Evolutionary conservation across 1,284 basidiomycete genomes (phyloP).

Genomic region (Sphaerobolus stellatus): DNA sequence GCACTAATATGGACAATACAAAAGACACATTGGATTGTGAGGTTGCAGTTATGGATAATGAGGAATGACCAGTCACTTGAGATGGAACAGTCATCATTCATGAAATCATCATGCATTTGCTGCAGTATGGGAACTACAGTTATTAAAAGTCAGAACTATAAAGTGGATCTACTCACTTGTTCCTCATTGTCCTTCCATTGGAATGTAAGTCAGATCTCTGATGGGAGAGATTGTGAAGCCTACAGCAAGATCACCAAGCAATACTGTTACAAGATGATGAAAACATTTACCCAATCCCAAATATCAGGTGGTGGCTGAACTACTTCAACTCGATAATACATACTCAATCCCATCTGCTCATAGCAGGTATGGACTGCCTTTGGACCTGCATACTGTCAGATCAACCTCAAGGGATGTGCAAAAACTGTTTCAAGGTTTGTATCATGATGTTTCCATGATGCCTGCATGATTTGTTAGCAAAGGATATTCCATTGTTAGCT

Average conservation of each 20-base stretch:
- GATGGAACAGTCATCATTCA: slow-evolving; percentile 4
- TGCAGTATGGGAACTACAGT: too few relatives aligned
- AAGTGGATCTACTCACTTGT: background rate
- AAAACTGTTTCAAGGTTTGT: slow-evolving; percentile 5
- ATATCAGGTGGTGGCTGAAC: too few relatives aligned
- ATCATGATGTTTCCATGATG: background rate
- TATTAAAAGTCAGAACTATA: background rate
- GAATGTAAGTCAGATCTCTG: background rate
- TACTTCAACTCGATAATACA: slow-evolving; percentile 5
- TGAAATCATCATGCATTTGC: background rate
- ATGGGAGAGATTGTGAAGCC: background rate
- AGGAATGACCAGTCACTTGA: slow-evolving; percentile 2
- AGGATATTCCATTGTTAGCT: background rate
- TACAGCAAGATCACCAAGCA: too few relatives aligned
- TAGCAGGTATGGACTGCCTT: background rate
- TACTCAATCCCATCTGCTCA: background rate
- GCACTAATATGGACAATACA: background rate
- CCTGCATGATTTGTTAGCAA: background rate
- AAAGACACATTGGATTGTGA: background rate
- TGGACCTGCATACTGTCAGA: slow-evolving; percentile 2
- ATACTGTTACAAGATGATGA: too few relatives aligned
- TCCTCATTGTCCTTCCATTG: background rate
- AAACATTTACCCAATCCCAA: background rate
- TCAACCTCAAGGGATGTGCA: background rate
- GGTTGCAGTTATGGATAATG: background rate